Base-by-base conservation (phyloP, 164 flowering plant species). In the Cinnamomum micranthum region DNA sequence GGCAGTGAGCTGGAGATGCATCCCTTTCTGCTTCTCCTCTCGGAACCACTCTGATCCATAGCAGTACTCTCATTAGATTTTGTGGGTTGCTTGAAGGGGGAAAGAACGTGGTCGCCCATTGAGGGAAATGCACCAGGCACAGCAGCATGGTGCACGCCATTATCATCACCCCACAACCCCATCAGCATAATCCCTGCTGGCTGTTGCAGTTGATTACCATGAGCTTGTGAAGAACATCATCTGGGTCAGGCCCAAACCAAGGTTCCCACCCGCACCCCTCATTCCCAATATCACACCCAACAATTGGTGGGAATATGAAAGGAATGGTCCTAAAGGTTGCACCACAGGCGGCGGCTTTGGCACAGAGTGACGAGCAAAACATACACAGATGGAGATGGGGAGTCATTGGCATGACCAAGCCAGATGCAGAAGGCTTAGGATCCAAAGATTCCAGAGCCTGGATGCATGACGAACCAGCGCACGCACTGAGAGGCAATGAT, bases 91-190 rank as follows among this genome's bases (percentile, higher is more conserved):
- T 83, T 0, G 97, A 81, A 3, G n/a, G n/a, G n/a, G n/a, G n/a
- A n/a, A n/a, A n/a, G n/a, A n/a, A n/a, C n/a, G n/a, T n/a, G n/a
- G 93, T 82, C 22, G 93, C 97, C 97, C 93, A 92, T 69, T 89
- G 93, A 0, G 93, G 95, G 80, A 92, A 91, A 69, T 89, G 87
- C 17, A 89, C 81, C 10, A 86, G 24, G 0, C 86, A 72, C 72
- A 89, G 88, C 0, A 95, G 92, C 24, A 91, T 74, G 11, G 92
- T 89, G 78, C 91, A 88, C 33, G 33, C 80, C 22, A 86, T 72
- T 2, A 81, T 83, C 93, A 91, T 89, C n/a, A n/a, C n/a, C n/a
- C n/a, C n/a, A n/a, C n/a, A n/a, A n/a, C n/a, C n/a, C n/a, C n/a
- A n/a, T n/a, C n/a, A n/a, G n/a, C n/a, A n/a, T n/a, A n/a, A n/a